Evolutionary conservation across 1,284 basidiomycete species (phyloP).

Genomic region (Boletus mariae): DNA sequence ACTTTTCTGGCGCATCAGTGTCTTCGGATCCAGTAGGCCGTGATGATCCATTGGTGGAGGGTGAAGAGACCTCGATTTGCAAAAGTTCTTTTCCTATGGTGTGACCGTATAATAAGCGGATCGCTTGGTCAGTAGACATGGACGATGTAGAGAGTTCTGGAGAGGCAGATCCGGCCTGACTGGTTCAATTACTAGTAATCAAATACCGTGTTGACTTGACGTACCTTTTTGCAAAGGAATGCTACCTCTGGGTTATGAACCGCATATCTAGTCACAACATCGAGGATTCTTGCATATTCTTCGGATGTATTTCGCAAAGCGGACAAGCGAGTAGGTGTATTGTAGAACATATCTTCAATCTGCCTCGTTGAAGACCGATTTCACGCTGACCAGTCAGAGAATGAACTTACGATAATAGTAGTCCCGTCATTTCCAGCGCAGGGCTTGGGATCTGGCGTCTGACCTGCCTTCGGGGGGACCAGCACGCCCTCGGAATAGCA

Average conservation of each 20-base stretch:
- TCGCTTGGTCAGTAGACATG: conserved; percentile 66
- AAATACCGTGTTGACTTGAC: not conserved
- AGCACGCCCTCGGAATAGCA: conserved; percentile 75
- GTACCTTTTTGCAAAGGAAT: conserved; percentile 89
- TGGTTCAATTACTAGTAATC: not conserved
- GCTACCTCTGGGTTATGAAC: conserved; percentile 87
- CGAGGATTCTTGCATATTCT: conserved; percentile 89
- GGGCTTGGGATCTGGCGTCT: conserved; percentile 74
- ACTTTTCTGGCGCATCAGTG: conserved; percentile 43
- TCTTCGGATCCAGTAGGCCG: conserved; percentile 22
- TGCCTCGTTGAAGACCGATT: conserved; percentile 30
- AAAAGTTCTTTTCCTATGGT: conserved; percentile 81
- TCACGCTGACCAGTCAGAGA: not conserved
- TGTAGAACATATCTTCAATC: conserved; percentile 97
- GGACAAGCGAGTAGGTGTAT: conserved; percentile 84
- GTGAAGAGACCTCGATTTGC: conserved; percentile 45
- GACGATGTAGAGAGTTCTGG: conserved; percentile 85
- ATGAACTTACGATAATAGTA: conserved; percentile 66
- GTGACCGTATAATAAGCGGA: conserved; percentile 81
- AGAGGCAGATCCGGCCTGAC: conserved; percentile 63
- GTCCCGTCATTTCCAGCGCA: conserved; percentile 96
- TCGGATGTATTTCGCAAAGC: conserved; percentile 86
- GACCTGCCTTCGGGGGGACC: conserved; percentile 64
- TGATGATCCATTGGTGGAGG: conserved; percentile 8
- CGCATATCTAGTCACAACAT: conserved; percentile 94